Evolutionary conservation across 805 yeast species (phyloP).

Genomic region (Wickerhamomyces bisporus): DNA sequence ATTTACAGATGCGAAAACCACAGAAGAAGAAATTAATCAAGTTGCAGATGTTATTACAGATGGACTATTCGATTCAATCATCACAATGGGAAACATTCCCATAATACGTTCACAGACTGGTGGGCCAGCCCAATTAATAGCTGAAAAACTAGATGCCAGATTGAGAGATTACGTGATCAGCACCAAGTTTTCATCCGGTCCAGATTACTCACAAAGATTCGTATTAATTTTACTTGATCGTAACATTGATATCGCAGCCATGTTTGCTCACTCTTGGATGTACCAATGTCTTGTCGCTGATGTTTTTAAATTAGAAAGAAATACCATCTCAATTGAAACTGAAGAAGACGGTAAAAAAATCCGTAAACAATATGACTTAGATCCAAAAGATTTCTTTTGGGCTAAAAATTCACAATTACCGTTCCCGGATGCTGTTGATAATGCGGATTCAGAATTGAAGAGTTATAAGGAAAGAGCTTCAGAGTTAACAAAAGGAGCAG

Average conservation of each 20-base stretch:
- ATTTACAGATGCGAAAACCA: conserved; percentile 64
- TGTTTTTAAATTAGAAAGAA: conserved; percentile 75
- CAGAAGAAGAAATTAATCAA: conserved; percentile 67
- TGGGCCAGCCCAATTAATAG: conserved; percentile 94
- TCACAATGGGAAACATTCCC: conserved; percentile 78
- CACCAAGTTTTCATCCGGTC: conserved; percentile 28
- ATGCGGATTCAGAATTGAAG: conserved; percentile 79
- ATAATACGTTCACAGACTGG: conserved; percentile 86
- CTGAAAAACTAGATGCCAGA: conserved; percentile 77
- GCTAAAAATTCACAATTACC: conserved; percentile 75
- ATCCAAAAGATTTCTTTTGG: conserved; percentile 95
- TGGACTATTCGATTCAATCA: conserved; percentile 75
- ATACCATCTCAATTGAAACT: conserved; percentile 64
- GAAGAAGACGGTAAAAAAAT: conserved; percentile 32
- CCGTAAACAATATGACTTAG: conserved; percentile 75
- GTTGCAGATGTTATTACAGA: conserved; percentile 68
- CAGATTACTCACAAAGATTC: conserved; percentile 46
- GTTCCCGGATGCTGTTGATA: conserved; percentile 98
- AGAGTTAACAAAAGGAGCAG: conserved; percentile 73
- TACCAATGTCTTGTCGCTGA: conserved; percentile 96
- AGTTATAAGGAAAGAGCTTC: conserved; percentile 83
- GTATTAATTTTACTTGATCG: conserved; percentile 84
- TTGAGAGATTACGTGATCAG: conserved; percentile 83
- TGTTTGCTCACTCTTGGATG: conserved; percentile 97
- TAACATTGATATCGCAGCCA: conserved; percentile 82